Conservation (phyloP, 2,329 filamentous ascomycete genomes). For the Scorias spongiosa region DNA sequence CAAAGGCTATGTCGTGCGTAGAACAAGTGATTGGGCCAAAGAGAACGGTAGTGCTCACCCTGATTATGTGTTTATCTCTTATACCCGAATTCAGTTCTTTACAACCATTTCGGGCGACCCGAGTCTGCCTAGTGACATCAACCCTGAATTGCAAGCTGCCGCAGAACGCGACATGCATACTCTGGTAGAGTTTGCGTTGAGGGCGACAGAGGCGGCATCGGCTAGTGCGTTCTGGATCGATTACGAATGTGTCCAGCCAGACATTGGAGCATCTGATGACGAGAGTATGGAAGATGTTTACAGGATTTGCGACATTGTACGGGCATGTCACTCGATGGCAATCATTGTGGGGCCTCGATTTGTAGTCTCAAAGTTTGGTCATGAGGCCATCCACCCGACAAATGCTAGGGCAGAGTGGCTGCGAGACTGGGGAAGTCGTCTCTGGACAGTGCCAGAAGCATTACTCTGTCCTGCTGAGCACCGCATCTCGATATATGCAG, state of each 20-base stretch:
- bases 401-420: slow-evolving; percentile 19
- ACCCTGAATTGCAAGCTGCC: neutral
- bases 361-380: neutral
- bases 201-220: neutral
- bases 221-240: neutral
- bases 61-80: neutral
- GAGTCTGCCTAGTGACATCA: neutral
- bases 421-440: slow-evolving; percentile 28
- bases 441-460: slow-evolving; percentile 34
- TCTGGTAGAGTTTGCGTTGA: neutral
- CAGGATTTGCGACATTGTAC: slow-evolving; percentile 31
- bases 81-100: neutral
- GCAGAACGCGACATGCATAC: neutral
- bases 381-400: slow-evolving; percentile 6
- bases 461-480: slow-evolving; percentile 19
- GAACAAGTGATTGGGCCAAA: neutral
- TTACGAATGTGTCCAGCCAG: neutral
- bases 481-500: slow-evolving; percentile 21
- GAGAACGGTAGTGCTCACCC: neutral
- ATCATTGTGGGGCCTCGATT: slow-evolving; percentile 24
- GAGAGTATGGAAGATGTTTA: slow-evolving; percentile 19
- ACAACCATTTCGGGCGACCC: neutral
- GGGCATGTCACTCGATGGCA: slow-evolving; percentile 26
- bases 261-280: neutral
- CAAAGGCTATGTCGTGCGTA: neutral